phyloP scores from a whole-genome alignment of 352 stramenopile species.

The Salisapilia sapeloensis region DNA sequence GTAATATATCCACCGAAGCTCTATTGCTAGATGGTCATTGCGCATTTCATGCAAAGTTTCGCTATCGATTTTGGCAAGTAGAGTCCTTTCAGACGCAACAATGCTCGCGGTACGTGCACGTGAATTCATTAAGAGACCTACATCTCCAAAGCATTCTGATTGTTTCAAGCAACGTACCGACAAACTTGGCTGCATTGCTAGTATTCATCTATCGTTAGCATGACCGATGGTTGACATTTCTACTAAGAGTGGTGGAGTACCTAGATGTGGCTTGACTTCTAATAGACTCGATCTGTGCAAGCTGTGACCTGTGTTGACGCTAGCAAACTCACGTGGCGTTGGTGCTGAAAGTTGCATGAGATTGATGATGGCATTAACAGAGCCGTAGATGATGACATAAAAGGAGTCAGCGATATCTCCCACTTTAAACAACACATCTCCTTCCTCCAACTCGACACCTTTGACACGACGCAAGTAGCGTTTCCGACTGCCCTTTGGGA shows the following conservation, averaged over 20 bases:
- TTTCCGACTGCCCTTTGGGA: constrained; percentile 26
- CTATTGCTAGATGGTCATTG: constrained; percentile 26
- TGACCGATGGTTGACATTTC: too few species aligned
- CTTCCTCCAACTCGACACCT: constrained; percentile 39
- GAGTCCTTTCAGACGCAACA: constrained; percentile 37
- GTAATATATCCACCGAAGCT: constrained; percentile 41
- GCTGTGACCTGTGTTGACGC: constrained; percentile 47
- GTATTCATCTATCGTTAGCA: constrained; percentile 5
- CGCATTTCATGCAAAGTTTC: constrained; percentile 41
- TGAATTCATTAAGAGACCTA: constrained; percentile 32
- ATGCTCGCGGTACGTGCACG: constrained; percentile 47
- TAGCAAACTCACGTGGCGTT: constrained; percentile 54
- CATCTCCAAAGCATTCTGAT: constrained; percentile 56
- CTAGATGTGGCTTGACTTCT: too few species aligned
- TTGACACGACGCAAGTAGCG: constrained; percentile 44
- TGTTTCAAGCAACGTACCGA: constrained; percentile 43
- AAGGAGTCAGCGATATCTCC: constrained; percentile 52
- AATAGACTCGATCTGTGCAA: too few species aligned
- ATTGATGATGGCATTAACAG: constrained; percentile 57
- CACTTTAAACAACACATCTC: constrained; percentile 50
- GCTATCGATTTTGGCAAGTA: constrained; percentile 58
- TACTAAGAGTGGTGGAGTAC: too few species aligned
- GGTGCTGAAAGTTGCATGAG: constrained; percentile 41
- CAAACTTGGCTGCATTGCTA: constrained; percentile 34
- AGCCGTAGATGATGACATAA: constrained; percentile 62